Conservation (phyloP, 2,329 filamentous ascomycete genomes). For the Domatiomyces catenatus region DNA sequence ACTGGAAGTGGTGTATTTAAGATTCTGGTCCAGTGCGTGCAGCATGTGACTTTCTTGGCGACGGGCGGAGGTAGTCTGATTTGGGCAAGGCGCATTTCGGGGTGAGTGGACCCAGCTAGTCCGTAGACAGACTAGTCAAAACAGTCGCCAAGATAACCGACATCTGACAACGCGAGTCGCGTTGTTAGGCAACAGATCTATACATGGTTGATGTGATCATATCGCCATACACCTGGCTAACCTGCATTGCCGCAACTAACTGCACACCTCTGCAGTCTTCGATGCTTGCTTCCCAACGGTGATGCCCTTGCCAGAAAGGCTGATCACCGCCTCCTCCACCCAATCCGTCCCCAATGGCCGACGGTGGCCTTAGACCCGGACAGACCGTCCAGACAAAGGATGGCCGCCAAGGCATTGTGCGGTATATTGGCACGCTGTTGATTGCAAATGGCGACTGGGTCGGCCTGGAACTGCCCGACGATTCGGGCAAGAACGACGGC, state of each 20-base stretch:
- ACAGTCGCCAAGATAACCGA: background rate
- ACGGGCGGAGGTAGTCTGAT: no score
- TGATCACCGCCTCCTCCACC: background rate
- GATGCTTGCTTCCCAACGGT: background rate
- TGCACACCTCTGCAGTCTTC: background rate
- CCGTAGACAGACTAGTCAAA: background rate
- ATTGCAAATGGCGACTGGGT: constrained; percentile 79
- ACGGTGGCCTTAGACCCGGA: constrained; percentile 33
- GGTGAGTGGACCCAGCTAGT: background rate
- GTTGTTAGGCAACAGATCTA: background rate
- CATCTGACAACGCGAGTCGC: background rate
- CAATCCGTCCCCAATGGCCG: constrained; percentile 19
- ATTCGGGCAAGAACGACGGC: constrained; percentile 84
- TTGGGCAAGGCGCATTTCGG: no score
- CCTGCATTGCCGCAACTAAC: background rate
- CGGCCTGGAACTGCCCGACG: constrained; percentile 70
- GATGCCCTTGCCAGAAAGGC: background rate
- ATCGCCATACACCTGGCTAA: background rate
- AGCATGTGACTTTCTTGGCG: background rate
- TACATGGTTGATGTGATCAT: background rate
- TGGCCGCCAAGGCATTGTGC: constrained; percentile 59
- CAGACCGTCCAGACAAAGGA: constrained; percentile 67
- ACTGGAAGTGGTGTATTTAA: no score
- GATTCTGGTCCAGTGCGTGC: no score
- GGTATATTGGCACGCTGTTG: constrained; percentile 60